Conservation (phyloP, 441 rosid species). For the Aquilaria agallochum region DNA sequence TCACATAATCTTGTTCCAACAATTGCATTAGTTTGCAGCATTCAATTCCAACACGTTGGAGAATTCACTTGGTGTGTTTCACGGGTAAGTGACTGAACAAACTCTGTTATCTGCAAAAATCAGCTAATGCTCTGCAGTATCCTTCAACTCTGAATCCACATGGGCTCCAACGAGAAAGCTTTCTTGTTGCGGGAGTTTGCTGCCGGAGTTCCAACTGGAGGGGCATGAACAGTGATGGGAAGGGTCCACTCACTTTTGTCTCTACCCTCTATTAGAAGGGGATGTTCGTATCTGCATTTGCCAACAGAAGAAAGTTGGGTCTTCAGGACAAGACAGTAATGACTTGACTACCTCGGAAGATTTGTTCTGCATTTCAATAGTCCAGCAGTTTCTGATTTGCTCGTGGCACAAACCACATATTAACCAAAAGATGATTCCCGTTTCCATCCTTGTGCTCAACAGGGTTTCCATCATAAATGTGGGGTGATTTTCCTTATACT, state of each 20-base stretch:
- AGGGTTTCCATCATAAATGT: too few species aligned
- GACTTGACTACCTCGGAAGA: too few species aligned
- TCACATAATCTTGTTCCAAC: too few species aligned
- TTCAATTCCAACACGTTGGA: too few species aligned
- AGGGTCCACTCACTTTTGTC: conserved; percentile 94
- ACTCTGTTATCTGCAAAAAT: too few species aligned
- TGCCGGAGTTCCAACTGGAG: conserved; percentile 58
- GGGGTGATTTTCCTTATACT: too few species aligned
- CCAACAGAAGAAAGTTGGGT: conserved; percentile 6
- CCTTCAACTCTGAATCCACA: conserved; percentile 64
- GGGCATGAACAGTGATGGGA: conserved; percentile 88
- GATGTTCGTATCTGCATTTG: conserved; percentile 79
- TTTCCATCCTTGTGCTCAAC: too few species aligned
- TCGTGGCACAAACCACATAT: not conserved
- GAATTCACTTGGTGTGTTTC: too few species aligned
- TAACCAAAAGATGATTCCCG: not conserved
- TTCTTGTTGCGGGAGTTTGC: conserved; percentile 52
- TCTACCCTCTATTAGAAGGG: conserved; percentile 70
- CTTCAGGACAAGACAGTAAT: too few species aligned
- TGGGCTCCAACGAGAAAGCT: conserved; percentile 61
- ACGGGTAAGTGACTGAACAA: too few species aligned
- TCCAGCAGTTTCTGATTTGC: not conserved
- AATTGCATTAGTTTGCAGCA: too few species aligned
- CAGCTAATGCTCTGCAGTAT: not conserved
- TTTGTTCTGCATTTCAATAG: too few species aligned